phyloP scores from a whole-genome alignment of 495 filamentous ascomycete genomes.

The Tuber umbilicatum region DNA sequence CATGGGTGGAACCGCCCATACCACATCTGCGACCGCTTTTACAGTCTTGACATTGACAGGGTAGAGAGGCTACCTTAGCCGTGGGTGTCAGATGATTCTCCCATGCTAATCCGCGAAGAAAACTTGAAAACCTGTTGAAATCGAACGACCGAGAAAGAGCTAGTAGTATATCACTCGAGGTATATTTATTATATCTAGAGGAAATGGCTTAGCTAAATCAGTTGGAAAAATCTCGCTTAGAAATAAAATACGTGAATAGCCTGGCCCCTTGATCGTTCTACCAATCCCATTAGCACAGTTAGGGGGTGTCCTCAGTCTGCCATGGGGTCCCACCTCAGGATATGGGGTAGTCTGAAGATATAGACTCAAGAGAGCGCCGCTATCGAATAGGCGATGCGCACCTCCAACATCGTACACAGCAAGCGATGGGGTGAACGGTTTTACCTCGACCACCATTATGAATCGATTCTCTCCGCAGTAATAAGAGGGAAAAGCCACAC shows the following conservation, averaged over 20 bases:
- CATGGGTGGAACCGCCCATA: not conserved
- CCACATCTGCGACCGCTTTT: not conserved
- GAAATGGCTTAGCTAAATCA: not conserved
- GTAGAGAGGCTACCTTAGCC: not conserved
- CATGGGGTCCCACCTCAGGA: not conserved
- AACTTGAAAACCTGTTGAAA: conserved; percentile 2
- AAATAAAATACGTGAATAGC: not conserved
- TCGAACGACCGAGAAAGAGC: not conserved
- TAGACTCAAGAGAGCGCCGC: not conserved
- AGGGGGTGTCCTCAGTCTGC: not conserved
- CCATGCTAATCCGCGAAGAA: not conserved
- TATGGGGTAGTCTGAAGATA: not conserved
- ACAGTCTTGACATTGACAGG: not conserved
- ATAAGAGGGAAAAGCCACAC: not conserved
- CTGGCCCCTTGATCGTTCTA: conserved; percentile 1
- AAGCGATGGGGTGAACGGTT: conserved; percentile 1
- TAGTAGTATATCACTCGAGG: not conserved
- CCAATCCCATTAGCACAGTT: not conserved
- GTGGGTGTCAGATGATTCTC: not conserved
- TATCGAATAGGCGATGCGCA: not conserved
- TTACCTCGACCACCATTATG: not conserved
- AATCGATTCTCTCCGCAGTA: not conserved
- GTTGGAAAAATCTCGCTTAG: not conserved
- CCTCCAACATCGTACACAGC: not conserved
- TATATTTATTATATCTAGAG: not conserved